A percentile compares a stretch with the other conserved stretches of the same genome.
phyloP scores from a whole-genome alignment of 345 rosid species.

The Eutrema yunnanense region DNA sequence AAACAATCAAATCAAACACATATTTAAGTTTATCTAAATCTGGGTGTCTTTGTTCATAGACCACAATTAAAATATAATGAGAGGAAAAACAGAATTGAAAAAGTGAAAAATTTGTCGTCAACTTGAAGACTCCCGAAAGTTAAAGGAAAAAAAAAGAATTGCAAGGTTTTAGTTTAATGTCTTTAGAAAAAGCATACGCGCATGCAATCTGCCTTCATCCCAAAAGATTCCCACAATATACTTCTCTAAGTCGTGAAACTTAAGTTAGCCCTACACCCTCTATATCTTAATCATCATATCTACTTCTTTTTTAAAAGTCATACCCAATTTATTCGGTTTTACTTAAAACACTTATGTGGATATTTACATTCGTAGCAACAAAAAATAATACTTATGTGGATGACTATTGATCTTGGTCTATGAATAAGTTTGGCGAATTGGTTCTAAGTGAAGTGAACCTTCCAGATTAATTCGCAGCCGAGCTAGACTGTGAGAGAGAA shows the following conservation, averaged over 20 bases:
- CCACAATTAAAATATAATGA: not conserved
- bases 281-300: constrained; percentile 9
- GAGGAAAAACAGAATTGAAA: not conserved
- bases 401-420: not conserved
- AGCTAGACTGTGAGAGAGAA: not conserved
- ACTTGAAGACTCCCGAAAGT: constrained; percentile 21
- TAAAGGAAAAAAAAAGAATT: not conserved
- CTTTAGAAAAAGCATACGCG: constrained; percentile 35
- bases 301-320: not conserved
- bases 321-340: not conserved
- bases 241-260: constrained; percentile 26
- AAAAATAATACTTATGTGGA: not conserved
- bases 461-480: not conserved
- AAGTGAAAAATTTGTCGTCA: constrained; percentile 14
- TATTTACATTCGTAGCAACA: no score
- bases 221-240: constrained; percentile 27
- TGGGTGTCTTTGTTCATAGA: not conserved
- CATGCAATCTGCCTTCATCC: constrained; percentile 27
- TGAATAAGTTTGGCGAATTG: constrained; percentile 8
- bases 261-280: constrained; percentile 20
- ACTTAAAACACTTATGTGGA: not conserved
- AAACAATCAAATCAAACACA: not conserved
- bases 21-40: not conserved
- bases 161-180: not conserved
- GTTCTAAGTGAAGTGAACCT: not conserved